Evolutionary conservation across 768 basidiomycete genomes (phyloP).

Genomic region (Lactarius quietus): DNA sequence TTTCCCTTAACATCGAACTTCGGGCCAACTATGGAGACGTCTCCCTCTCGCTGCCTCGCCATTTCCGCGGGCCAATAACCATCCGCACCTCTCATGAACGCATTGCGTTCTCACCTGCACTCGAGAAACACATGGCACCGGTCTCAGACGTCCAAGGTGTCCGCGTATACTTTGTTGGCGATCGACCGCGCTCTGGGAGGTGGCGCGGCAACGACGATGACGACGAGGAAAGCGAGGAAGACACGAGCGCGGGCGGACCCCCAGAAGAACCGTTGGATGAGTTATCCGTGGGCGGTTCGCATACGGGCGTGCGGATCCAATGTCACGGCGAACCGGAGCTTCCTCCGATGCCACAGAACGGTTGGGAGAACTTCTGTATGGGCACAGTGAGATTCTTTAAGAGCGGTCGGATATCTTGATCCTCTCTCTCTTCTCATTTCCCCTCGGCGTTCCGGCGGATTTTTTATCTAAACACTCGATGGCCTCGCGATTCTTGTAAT

Average conservation of each 20-base stretch:
- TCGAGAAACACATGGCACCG: neutral
- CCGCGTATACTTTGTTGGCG: slow-evolving; percentile 9
- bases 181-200: neutral
- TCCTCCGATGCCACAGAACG: neutral
- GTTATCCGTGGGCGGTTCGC: neutral
- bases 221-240: neutral
- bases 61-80: slow-evolving; percentile 8
- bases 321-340: slow-evolving; percentile 8
- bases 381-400: slow-evolving; percentile 3
- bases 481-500: no score
- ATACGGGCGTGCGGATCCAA: slow-evolving; percentile 1
- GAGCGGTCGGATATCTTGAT: neutral
- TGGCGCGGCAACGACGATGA: neutral
- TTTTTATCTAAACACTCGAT: neutral
- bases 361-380: neutral
- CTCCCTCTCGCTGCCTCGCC: slow-evolving; percentile 6
- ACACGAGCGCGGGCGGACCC: neutral
- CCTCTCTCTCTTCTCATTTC: neutral
- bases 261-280: neutral
- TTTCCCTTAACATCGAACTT: neutral
- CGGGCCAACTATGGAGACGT: slow-evolving; percentile 6
- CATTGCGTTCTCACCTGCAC: neutral
- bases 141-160: slow-evolving; percentile 1
- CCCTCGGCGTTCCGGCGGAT: neutral
- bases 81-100: slow-evolving; percentile 7